These are phyloP conservation scores for Saccharomyces hybrid DNA, from an alignment of 1,139 yeast species.

Conservation along the genomic window DNA sequence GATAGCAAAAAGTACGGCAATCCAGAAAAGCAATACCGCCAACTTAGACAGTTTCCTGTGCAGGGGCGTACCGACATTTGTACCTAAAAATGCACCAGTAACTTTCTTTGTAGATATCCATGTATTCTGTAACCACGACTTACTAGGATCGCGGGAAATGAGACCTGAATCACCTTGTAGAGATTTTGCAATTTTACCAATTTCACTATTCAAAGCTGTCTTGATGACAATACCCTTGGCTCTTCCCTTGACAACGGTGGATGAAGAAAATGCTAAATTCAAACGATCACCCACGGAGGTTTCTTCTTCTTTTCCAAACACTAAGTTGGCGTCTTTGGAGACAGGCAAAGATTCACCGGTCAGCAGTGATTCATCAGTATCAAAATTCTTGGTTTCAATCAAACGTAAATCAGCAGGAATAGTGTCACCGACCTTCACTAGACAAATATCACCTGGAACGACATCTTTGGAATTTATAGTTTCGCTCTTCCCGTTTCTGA, in stretches of 20 bases:
- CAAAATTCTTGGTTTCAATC: slow-evolving; percentile 64
- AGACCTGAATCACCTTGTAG: slow-evolving; percentile 88
- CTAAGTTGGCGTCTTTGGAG: slow-evolving; percentile 43
- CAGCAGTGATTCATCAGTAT: slow-evolving; percentile 84
- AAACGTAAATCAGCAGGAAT: slow-evolving; percentile 91
- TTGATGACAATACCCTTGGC: slow-evolving; percentile 89
- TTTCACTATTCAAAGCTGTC: slow-evolving; percentile 81
- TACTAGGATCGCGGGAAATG: slow-evolving; percentile 44
- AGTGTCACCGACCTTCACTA: slow-evolving; percentile 84
- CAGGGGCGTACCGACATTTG: slow-evolving; percentile 79
- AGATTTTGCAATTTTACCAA: slow-evolving; percentile 87
- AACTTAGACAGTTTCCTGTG: slow-evolving; percentile 91
- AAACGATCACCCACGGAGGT: slow-evolving; percentile 59
- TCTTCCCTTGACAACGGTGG: slow-evolving; percentile 89
- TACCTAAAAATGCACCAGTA: slow-evolving; percentile 64
- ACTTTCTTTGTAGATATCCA: slow-evolving; percentile 41
- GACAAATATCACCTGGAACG: slow-evolving; percentile 95
- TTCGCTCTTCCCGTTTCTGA: slow-evolving; percentile 68
- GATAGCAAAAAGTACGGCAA: slow-evolving; percentile 79
- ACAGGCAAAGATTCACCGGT: slow-evolving; percentile 95
- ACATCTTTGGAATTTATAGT: slow-evolving; percentile 72
- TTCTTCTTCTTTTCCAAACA: slow-evolving; percentile 32
- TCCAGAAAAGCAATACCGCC: slow-evolving; percentile 76
- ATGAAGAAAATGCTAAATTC: slow-evolving; percentile 89
- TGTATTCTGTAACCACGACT: slow-evolving; percentile 31